Conservation (phyloP, 1,139 yeast genomes). For the Wickerhamiella infanticola region DNA sequence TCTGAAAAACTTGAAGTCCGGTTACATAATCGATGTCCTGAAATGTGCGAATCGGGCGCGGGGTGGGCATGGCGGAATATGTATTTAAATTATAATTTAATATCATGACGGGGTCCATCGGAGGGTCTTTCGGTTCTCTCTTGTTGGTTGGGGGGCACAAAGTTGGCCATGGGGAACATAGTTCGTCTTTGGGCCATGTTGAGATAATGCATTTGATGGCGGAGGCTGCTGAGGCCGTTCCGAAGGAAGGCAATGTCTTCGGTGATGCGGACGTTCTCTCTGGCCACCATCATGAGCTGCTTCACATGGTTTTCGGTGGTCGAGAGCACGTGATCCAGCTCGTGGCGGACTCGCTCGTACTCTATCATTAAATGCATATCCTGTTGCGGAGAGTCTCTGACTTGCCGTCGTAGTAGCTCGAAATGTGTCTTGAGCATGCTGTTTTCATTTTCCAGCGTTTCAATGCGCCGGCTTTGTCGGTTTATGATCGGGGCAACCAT, state of each 20-base stretch:
- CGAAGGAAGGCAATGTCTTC: constrained; percentile 24
- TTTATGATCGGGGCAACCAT: constrained; percentile 23
- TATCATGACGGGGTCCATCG: background rate
- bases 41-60: background rate
- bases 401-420: constrained; percentile 16
- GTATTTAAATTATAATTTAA: background rate
- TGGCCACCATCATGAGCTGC: constrained; percentile 22
- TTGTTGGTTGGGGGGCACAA: background rate
- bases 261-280: constrained; percentile 22
- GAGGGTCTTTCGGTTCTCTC: background rate
- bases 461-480: constrained; percentile 22
- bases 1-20: constrained; percentile 2
- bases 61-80: background rate
- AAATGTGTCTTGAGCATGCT: constrained; percentile 22
- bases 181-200: background rate
- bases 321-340: constrained; percentile 21
- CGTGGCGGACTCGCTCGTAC: constrained; percentile 24
- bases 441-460: constrained; percentile 26
- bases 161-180: background rate
- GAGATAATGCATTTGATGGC: constrained; percentile 25
- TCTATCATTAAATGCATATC: constrained; percentile 22
- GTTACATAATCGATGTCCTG: background rate
- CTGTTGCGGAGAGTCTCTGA: constrained; percentile 9
- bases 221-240: constrained; percentile 22
- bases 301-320: constrained; percentile 23